Conservation (phyloP, 495 filamentous ascomycete species). For the Neurospora tetrasperma region DNA sequence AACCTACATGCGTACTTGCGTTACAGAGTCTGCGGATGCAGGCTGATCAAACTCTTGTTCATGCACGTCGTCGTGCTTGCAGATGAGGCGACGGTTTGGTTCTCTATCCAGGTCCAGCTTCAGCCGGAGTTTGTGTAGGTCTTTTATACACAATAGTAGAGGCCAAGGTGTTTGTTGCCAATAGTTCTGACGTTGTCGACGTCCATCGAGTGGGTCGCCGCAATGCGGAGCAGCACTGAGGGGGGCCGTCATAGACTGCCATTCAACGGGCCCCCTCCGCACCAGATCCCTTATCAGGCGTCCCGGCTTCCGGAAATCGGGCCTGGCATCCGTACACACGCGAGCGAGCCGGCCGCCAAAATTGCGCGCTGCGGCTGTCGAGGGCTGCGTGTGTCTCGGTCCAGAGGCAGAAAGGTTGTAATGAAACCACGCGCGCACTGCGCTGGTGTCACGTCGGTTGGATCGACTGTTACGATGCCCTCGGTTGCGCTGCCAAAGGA, state of each 20-base stretch:
- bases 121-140: not conserved
- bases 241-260: not conserved
- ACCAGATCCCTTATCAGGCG: not conserved
- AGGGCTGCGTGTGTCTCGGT: not conserved
- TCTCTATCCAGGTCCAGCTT: not conserved
- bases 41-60: constrained; percentile 1
- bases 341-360: not conserved
- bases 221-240: not conserved
- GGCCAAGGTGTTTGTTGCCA: not conserved
- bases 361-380: not conserved
- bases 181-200: not conserved
- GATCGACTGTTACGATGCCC: not conserved
- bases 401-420: not conserved
- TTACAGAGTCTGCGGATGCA: constrained; percentile 1
- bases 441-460: not conserved
- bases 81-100: not conserved
- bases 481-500: not conserved
- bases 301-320: not conserved
- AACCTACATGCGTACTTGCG: constrained; percentile 1
- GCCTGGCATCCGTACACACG: not conserved
- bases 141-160: not conserved
- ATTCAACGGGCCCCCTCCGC: not conserved
- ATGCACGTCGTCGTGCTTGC: not conserved
- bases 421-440: not conserved
- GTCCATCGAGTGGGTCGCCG: not conserved